Evolutionary conservation across 2,329 filamentous ascomycete genomes (phyloP).

Genomic region (Tolypocladium sp.): DNA sequence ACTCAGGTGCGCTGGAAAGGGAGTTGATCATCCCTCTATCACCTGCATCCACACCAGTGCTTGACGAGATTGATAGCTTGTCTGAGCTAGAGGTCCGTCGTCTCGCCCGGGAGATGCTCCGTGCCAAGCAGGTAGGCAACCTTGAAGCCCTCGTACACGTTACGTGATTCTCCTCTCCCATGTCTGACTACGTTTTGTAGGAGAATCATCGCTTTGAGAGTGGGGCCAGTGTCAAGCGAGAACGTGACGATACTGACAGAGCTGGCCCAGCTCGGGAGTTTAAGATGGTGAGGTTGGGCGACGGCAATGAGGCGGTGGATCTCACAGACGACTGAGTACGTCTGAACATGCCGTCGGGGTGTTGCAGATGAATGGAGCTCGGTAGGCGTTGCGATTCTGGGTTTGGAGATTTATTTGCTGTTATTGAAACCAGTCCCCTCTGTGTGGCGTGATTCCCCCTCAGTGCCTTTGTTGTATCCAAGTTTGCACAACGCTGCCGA

Average conservation of each 20-base stretch:
- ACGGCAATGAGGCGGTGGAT: conserved; percentile 4
- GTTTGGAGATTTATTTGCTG: background rate
- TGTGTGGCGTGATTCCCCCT: background rate
- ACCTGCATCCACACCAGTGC: background rate
- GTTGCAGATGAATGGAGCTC: background rate
- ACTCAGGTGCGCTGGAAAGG: conserved; percentile 10
- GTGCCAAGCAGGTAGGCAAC: background rate
- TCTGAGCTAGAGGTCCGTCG: conserved; percentile 9
- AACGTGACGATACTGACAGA: background rate
- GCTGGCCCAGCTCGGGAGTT: background rate
- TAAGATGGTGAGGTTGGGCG: background rate
- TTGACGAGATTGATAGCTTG: conserved; percentile 5
- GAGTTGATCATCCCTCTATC: conserved; percentile 13
- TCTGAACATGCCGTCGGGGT: background rate
- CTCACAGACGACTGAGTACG: conserved; percentile 2
- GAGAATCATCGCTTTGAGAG: background rate
- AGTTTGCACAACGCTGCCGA: no score
- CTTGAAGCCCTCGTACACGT: background rate
- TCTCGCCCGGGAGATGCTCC: conserved; percentile 11
- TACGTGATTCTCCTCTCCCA: background rate
- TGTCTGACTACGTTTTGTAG: background rate
- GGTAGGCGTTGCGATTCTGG: background rate
- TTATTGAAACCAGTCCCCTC: no score
- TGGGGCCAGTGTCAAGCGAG: background rate
- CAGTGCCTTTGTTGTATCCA: background rate